Percentiles rank a stretch among this genome's conserved stretches.
Conservation (phyloP, 108 stramenopile species). For the Stephanodiscus minutulus region DNA sequence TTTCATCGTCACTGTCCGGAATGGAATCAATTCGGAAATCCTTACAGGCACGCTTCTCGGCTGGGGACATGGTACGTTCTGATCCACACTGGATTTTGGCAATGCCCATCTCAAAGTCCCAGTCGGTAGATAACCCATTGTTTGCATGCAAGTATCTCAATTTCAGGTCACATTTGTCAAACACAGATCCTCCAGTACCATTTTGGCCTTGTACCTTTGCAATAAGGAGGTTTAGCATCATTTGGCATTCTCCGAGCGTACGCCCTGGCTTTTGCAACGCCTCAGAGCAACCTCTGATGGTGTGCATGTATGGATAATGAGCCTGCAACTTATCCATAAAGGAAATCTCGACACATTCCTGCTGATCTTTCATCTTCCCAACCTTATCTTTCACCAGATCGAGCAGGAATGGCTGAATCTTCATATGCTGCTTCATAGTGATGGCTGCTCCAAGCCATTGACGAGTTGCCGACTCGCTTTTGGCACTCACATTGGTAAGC, state of each 20-base stretch:
- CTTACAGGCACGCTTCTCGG: conserved; percentile 11
- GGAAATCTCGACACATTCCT: conserved; percentile 6
- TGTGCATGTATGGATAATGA: conserved; percentile 12
- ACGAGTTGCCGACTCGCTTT: conserved; percentile 19
- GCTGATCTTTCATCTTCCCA: conserved; percentile 8
- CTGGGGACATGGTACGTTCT: background rate
- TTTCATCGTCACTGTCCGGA: background rate
- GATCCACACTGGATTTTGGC: conserved; percentile 4
- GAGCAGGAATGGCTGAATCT: background rate
- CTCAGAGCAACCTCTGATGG: background rate
- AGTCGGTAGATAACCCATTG: conserved; percentile 8
- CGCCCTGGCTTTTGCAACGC: background rate
- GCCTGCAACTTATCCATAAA: background rate
- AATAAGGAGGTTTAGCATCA: conserved; percentile 8
- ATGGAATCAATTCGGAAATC: background rate
- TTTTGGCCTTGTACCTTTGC: background rate
- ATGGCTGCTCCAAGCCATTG: conserved; percentile 13
- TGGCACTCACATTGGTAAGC: conserved; percentile 7
- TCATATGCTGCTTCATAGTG: background rate
- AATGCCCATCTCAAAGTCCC: conserved; percentile 16
- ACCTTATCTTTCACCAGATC: background rate
- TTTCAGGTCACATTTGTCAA: conserved; percentile 3
- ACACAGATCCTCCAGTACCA: conserved; percentile 1
- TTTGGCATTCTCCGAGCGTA: background rate
- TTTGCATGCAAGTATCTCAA: background rate